Evolutionary conservation across 768 basidiomycete species (phyloP), one percentile per base, ranked within the genome.

Genomic region (Amanita brunnescens): DNA sequence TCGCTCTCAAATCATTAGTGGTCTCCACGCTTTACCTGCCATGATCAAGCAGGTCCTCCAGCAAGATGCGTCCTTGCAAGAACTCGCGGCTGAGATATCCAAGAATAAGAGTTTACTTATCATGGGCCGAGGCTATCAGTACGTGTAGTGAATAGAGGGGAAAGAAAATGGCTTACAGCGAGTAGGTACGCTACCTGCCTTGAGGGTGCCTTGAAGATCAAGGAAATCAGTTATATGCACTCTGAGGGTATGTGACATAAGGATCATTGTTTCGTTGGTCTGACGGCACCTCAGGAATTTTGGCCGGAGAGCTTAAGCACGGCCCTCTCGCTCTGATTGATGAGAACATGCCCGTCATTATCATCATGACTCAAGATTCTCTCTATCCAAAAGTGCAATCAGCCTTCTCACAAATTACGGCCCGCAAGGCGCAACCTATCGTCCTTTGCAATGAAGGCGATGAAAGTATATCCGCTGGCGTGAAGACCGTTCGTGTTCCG

Each of bases 301-400:
- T 99, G 51, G 96, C 96, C 20, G 96, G 96, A 59, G 96, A 99
- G 73, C 76, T 99, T 57, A 99, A 99, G 75, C 96, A 99, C 65
- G 96, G 96, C 40, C 96, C 96, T 50, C 83, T 99, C 51, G 96
- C 96, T 49, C 73, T 99, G 58, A 88, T 99, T 61, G 96, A 99
- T 64, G 96, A 98, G 72, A 93, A 95, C 72, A 91, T 96, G 88
- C 82, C 92, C 37, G 91, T 98, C 59, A 98, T 98, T 74, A 91
- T 99, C 70, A 83, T 99, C 72, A 99, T 99, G 96, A 99, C 96
- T 24, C 87, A 90, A 58, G 96, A 99, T 70, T 96, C 93, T 39
- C 74, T 98, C 21, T 98, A 98, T 71, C 92, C 94, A 63, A 98
- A 99, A 76, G 94, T 97, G 40, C 93, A 97, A 62, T 88, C 86